These are phyloP conservation scores for Cercospora janseana DNA, from an alignment of 2,329 filamentous ascomycete genomes.

Conservation along the genomic window DNA sequence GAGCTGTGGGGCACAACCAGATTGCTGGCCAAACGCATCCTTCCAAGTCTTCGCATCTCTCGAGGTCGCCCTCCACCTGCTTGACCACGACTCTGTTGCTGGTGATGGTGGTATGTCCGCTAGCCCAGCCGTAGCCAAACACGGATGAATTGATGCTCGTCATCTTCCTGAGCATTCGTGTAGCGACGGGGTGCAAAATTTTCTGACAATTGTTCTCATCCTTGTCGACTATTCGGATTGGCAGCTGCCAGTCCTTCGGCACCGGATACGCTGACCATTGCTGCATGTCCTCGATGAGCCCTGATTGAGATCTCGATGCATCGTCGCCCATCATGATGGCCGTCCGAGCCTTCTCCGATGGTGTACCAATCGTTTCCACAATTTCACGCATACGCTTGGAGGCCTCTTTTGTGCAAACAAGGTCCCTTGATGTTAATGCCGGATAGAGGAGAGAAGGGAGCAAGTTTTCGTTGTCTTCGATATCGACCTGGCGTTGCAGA, in stretches of 20 bases:
- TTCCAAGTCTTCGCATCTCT: slow-evolving; percentile 51
- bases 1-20: slow-evolving; percentile 63
- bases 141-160: slow-evolving; percentile 67
- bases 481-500: slow-evolving; percentile 63
- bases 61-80: slow-evolving; percentile 60
- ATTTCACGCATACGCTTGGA: slow-evolving; percentile 66
- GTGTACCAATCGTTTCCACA: slow-evolving; percentile 61
- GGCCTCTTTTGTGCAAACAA: slow-evolving; percentile 67
- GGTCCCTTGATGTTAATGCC: slow-evolving; percentile 53
- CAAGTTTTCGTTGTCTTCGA: slow-evolving; percentile 61
- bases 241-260: slow-evolving; percentile 57
- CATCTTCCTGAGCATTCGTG: slow-evolving; percentile 48
- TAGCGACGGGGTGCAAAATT: slow-evolving; percentile 48
- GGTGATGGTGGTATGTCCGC: slow-evolving; percentile 64
- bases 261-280: slow-evolving; percentile 55
- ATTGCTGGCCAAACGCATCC: slow-evolving; percentile 58
- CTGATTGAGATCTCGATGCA: slow-evolving; percentile 33
- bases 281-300: slow-evolving; percentile 36
- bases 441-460: slow-evolving; percentile 63
- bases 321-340: slow-evolving; percentile 56
- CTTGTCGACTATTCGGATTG: slow-evolving; percentile 56
- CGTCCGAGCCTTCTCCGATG: slow-evolving; percentile 59
- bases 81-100: slow-evolving; percentile 67
- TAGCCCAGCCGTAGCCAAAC: slow-evolving; percentile 69
- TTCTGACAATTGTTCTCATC: slow-evolving; percentile 39